These are phyloP conservation scores for Knoxdaviesia capensis DNA, from an alignment of 2,329 filamentous ascomycete genomes.

Conservation along the genomic window DNA sequence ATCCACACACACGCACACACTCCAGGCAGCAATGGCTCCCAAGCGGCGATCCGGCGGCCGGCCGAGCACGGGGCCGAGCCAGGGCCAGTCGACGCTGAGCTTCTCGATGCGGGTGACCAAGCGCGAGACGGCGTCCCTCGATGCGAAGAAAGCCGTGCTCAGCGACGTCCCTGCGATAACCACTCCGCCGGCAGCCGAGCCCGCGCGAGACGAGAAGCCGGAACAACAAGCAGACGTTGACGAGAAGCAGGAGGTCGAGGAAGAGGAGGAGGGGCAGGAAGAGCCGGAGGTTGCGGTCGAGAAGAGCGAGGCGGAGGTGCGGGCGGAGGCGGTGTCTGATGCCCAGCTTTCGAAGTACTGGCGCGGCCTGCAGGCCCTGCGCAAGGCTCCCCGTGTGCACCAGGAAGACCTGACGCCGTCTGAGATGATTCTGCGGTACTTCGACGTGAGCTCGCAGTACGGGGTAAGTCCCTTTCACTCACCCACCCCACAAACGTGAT, in stretches of 20 bases:
- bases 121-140: slow-evolving; percentile 21
- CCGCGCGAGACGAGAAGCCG: slow-evolving; percentile 9
- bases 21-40: slow-evolving; percentile 18
- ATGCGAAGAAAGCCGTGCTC: slow-evolving; percentile 22
- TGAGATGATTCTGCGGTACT: slow-evolving; percentile 81
- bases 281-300: slow-evolving; percentile 12
- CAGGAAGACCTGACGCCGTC: slow-evolving; percentile 49
- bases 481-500: too few relatives aligned
- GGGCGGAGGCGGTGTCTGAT: slow-evolving; percentile 44
- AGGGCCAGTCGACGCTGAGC: slow-evolving; percentile 33
- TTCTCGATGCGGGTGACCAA: slow-evolving; percentile 36
- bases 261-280: slow-evolving; percentile 7
- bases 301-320: slow-evolving; percentile 30
- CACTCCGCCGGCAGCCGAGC: slow-evolving; percentile 7
- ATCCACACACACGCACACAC: too few relatives aligned
- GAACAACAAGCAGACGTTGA: slow-evolving; percentile 6
- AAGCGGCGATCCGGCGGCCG: slow-evolving; percentile 24
- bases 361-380: slow-evolving; percentile 46
- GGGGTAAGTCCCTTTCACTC: slow-evolving; percentile 43
- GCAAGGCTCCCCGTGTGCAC: slow-evolving; percentile 54
- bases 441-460: slow-evolving; percentile 79
- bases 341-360: slow-evolving; percentile 61
- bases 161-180: slow-evolving; percentile 9
- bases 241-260: slow-evolving; percentile 8
- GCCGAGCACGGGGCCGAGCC: slow-evolving; percentile 15